Percentiles rank a stretch among this genome's conserved stretches.
phyloP scores from a whole-genome alignment of 2,329 filamentous ascomycete species.

The Triangularia verruculosa region DNA sequence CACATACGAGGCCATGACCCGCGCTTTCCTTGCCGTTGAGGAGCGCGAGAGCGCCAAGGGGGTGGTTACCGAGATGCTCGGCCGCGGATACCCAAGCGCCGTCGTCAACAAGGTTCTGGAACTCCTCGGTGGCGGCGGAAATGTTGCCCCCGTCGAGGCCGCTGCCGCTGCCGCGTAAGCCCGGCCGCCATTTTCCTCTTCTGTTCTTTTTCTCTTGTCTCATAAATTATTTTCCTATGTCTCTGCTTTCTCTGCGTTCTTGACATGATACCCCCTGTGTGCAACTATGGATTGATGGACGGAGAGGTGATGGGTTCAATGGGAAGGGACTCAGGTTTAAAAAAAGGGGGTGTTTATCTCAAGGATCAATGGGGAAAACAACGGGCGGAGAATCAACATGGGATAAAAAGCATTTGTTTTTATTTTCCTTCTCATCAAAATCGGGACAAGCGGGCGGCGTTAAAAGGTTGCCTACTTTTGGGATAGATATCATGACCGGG shows the following conservation, averaged over 20 bases:
- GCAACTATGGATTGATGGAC: conserved; percentile 4
- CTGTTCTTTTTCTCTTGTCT: conserved; percentile 9
- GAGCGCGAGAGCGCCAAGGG: conserved; percentile 71
- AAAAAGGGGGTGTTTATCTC: conserved; percentile 7
- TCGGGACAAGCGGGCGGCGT: conserved; percentile 4
- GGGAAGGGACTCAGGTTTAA: not conserved
- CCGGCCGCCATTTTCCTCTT: not conserved
- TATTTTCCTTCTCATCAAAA: not conserved
- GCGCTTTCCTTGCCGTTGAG: conserved; percentile 83
- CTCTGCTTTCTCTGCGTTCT: conserved; percentile 13
- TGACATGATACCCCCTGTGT: conserved; percentile 24
- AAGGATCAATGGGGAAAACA: conserved; percentile 4
- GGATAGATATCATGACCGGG: not conserved
- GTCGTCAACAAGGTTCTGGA: conserved; percentile 93
- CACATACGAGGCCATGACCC: conserved; percentile 98
- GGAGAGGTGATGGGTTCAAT: not conserved
- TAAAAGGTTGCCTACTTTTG: not conserved
- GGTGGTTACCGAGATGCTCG: conserved; percentile 87
- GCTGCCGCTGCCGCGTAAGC: conserved; percentile 13
- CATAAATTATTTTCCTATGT: conserved; percentile 6
- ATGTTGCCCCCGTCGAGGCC: conserved; percentile 36
- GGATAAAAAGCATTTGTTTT: conserved; percentile 5
- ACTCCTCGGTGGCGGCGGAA: conserved; percentile 64
- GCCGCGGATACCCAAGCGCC: conserved; percentile 83
- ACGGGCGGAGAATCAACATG: conserved; percentile 1